Percentiles rank a stretch among this genome's conserved stretches.
Evolutionary conservation across 495 filamentous ascomycete genomes (phyloP).

Genomic region (Choiromyces venosus): DNA sequence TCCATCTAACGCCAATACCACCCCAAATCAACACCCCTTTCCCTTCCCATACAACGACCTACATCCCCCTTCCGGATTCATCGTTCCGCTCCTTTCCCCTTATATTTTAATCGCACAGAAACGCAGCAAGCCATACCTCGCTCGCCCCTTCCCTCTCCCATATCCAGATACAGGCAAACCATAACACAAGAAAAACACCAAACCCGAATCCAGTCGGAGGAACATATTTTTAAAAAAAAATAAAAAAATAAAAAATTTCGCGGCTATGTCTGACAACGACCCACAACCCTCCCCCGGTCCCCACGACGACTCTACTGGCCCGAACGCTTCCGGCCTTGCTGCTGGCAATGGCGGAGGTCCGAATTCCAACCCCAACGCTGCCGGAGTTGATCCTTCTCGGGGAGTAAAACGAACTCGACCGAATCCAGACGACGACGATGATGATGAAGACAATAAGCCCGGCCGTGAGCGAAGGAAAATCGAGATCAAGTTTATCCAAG

Average conservation of each 20-base stretch:
- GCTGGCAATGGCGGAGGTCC: constrained; percentile 55
- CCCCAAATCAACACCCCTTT: constrained; percentile 42
- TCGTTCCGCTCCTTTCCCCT: constrained; percentile 41
- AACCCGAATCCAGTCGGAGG: constrained; percentile 40
- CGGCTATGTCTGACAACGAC: constrained; percentile 43
- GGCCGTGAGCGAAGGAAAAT: constrained; percentile 99
- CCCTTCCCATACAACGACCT: constrained; percentile 40
- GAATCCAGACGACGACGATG: constrained; percentile 77
- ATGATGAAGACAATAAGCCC: constrained; percentile 97
- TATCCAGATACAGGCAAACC: constrained; percentile 42
- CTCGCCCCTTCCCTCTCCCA: constrained; percentile 42
- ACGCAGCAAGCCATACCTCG: constrained; percentile 40
- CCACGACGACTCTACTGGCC: constrained; percentile 46
- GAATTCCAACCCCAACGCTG: constrained; percentile 54
- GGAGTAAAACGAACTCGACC: constrained; percentile 87
- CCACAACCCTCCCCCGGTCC: constrained; percentile 45
- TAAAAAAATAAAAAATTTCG: constrained; percentile 38
- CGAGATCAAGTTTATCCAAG: constrained; percentile 99
- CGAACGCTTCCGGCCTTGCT: constrained; percentile 54
- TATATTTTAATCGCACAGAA: constrained; percentile 41
- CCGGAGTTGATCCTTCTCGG: constrained; percentile 57
- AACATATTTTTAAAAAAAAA: constrained; percentile 39
- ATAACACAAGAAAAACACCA: constrained; percentile 42
- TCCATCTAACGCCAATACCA: constrained; percentile 45
- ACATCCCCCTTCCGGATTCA: constrained; percentile 40